These are phyloP conservation scores for Collybia sordida DNA, from an alignment of 768 basidiomycete genomes.

Conservation along the genomic window DNA sequence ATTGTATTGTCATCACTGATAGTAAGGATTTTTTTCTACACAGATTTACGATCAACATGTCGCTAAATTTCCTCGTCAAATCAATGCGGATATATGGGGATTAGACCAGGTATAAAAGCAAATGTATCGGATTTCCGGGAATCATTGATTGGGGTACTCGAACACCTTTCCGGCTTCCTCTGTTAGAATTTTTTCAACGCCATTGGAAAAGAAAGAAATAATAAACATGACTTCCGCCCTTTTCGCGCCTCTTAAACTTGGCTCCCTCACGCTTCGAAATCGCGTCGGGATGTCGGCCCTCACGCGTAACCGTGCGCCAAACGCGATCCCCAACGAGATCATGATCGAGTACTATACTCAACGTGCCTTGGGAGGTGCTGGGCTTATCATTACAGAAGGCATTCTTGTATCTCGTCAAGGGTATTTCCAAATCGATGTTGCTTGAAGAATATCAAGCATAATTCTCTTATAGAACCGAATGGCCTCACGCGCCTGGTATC, in stretches of 20 bases:
- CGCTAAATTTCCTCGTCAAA: too few relatives aligned
- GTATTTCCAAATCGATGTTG: slow-evolving; percentile 17
- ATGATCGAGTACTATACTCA: slow-evolving; percentile 37
- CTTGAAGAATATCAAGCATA: background rate
- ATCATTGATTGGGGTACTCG: too few relatives aligned
- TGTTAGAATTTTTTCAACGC: too few relatives aligned
- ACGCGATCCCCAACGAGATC: slow-evolving; percentile 31
- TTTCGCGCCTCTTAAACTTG: slow-evolving; percentile 28
- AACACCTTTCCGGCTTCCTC: too few relatives aligned
- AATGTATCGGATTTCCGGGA: too few relatives aligned
- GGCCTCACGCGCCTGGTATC: slow-evolving; percentile 44
- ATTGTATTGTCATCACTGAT: too few relatives aligned
- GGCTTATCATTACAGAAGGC: slow-evolving; percentile 36
- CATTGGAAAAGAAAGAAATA: too few relatives aligned
- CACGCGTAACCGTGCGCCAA: slow-evolving; percentile 33
- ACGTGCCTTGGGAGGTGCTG: slow-evolving; percentile 34
- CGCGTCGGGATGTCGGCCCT: slow-evolving; percentile 32
- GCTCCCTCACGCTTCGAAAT: slow-evolving; percentile 30
- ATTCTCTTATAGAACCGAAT: slow-evolving; percentile 33
- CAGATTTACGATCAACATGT: too few relatives aligned
- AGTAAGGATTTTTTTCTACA: too few relatives aligned
- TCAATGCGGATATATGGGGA: too few relatives aligned
- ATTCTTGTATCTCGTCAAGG: slow-evolving; percentile 41
- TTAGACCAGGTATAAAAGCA: too few relatives aligned
- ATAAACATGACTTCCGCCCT: slow-evolving; percentile 10